Conservation (phyloP, 2,329 filamentous ascomycete species). For the Scedosporium minutisporum region DNA sequence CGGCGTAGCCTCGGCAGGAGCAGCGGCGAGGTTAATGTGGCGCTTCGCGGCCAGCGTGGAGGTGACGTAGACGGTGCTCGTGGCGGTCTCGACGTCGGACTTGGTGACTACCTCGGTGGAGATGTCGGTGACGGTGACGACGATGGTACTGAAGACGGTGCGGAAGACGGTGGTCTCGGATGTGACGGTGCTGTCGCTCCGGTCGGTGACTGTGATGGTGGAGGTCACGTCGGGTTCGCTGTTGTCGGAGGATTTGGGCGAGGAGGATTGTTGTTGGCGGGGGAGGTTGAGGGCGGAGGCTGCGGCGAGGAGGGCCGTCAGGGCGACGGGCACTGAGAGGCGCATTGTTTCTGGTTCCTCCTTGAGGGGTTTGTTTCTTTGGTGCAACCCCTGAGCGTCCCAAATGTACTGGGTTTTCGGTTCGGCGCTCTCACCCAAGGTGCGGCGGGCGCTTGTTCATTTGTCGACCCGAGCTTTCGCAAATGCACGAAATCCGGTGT, state of each 20-base stretch:
- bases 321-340: not conserved
- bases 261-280: not conserved
- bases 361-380: not conserved
- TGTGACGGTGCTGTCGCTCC: slow-evolving; percentile 18
- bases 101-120: slow-evolving; percentile 27
- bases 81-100: slow-evolving; percentile 24
- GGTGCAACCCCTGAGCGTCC: too few species aligned
- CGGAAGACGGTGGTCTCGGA: slow-evolving; percentile 7
- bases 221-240: slow-evolving; percentile 10
- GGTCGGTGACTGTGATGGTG: slow-evolving; percentile 18
- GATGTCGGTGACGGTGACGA: slow-evolving; percentile 25
- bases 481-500: not conserved
- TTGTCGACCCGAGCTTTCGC: not conserved
- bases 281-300: slow-evolving; percentile 1
- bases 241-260: not conserved
- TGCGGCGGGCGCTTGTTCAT: not conserved
- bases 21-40: slow-evolving; percentile 14
- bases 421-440: not conserved
- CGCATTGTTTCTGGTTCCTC: not conserved
- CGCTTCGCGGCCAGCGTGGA: slow-evolving; percentile 25
- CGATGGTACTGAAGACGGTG: slow-evolving; percentile 19
- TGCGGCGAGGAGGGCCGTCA: not conserved
- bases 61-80: slow-evolving; percentile 24
- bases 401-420: not conserved
- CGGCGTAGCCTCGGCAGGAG: slow-evolving; percentile 10